Evolutionary conservation across 2,329 filamentous ascomycete species (phyloP).

Genomic region (Cladosporium sp.): DNA sequence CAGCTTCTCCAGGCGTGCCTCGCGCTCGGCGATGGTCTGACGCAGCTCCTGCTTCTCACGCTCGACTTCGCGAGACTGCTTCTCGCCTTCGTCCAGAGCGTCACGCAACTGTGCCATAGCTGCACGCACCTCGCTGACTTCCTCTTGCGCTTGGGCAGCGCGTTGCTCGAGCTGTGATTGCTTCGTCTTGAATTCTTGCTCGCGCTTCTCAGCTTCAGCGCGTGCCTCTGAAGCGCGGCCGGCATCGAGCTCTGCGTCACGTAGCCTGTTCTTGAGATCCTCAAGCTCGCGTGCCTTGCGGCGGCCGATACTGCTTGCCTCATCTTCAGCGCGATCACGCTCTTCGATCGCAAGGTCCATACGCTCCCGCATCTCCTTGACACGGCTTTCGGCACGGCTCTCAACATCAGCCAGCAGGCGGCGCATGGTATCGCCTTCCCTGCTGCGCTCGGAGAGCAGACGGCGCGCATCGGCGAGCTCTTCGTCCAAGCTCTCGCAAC

Average conservation of each 20-base stretch:
- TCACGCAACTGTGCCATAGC: slow-evolving; percentile 77
- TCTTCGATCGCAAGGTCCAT: slow-evolving; percentile 93
- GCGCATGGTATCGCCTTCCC: slow-evolving; percentile 94
- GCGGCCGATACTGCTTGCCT: slow-evolving; percentile 74
- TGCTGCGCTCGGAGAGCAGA: slow-evolving; percentile 80
- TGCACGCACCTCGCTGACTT: slow-evolving; percentile 71
- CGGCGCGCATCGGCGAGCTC: slow-evolving; percentile 87
- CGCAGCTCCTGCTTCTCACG: slow-evolving; percentile 76
- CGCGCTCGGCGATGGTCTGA: slow-evolving; percentile 74
- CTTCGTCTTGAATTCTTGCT: slow-evolving; percentile 71
- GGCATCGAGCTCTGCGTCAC: slow-evolving; percentile 77
- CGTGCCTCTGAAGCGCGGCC: slow-evolving; percentile 71
- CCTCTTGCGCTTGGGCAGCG: slow-evolving; percentile 67
- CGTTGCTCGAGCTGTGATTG: slow-evolving; percentile 74
- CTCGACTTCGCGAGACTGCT: slow-evolving; percentile 78
- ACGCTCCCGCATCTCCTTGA: slow-evolving; percentile 83
- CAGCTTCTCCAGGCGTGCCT: slow-evolving; percentile 74
- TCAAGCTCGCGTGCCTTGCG: slow-evolving; percentile 80
- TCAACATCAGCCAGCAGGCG: slow-evolving; percentile 84
- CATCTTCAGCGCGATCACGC: slow-evolving; percentile 87
- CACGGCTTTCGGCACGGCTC: slow-evolving; percentile 73
- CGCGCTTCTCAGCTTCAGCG: slow-evolving; percentile 72
- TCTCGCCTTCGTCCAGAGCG: slow-evolving; percentile 83
- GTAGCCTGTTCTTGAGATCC: slow-evolving; percentile 74
- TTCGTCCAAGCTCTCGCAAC: slow-evolving; percentile 85